These are phyloP conservation scores for Phytophthora foliorum DNA, from an alignment of 352 stramenopile species.

Conservation along the genomic window DNA sequence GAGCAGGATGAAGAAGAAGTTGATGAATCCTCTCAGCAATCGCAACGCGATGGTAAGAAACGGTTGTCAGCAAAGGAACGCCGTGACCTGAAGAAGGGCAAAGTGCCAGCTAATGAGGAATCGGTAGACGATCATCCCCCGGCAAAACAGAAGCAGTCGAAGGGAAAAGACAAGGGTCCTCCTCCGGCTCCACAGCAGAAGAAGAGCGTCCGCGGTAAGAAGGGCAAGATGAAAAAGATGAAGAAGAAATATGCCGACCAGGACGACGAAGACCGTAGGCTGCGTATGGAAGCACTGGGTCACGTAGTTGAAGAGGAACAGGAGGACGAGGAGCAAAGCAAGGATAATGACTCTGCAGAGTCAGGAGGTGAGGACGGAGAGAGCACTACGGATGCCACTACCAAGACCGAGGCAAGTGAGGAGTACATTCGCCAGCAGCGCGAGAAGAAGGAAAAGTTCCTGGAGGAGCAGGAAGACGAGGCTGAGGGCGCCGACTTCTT, in stretches of 20 bases:
- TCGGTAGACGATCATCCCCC: slow-evolving; percentile 17
- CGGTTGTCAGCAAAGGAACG: slow-evolving; percentile 77
- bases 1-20: slow-evolving; percentile 27
- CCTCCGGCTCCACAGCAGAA: slow-evolving; percentile 17
- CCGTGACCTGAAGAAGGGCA: slow-evolving; percentile 84
- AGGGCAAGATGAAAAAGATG: slow-evolving; percentile 95
- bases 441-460: slow-evolving; percentile 85
- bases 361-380: slow-evolving; percentile 28
- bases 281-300: slow-evolving; percentile 94
- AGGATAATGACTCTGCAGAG: slow-evolving; percentile 36
- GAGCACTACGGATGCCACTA: not conserved
- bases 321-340: slow-evolving; percentile 26
- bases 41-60: slow-evolving; percentile 60
- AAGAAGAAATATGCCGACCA: slow-evolving; percentile 98
- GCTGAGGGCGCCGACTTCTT: slow-evolving; percentile 84
- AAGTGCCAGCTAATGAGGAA: slow-evolving; percentile 34
- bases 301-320: slow-evolving; percentile 56
- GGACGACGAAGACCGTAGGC: slow-evolving; percentile 94
- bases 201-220: slow-evolving; percentile 91
- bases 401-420: slow-evolving; percentile 42
- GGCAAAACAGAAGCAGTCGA: slow-evolving; percentile 24
- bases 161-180: slow-evolving; percentile 51
- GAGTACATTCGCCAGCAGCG: slow-evolving; percentile 80
- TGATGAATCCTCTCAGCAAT: slow-evolving; percentile 7
- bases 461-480: slow-evolving; percentile 89